phyloP scores from a whole-genome alignment of 1,284 basidiomycete species.

The Rhizoctonia solani region DNA sequence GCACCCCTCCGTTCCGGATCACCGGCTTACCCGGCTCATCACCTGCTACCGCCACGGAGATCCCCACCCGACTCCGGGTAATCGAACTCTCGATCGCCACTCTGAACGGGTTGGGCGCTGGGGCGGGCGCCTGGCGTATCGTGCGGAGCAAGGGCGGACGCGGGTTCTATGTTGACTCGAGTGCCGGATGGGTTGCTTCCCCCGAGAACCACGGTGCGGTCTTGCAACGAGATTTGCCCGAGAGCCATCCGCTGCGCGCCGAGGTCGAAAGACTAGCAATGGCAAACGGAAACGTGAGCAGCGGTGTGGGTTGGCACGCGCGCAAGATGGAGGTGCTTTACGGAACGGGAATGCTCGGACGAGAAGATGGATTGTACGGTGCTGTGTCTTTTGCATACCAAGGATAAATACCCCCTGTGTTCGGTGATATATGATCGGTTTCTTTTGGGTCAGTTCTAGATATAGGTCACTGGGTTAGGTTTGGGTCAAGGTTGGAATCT shows the following conservation, averaged over 20 bases:
- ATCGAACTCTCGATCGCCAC: slow-evolving; percentile 83
- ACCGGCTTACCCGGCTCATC: slow-evolving; percentile 38
- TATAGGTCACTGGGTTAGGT: too few species aligned
- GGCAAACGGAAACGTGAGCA: slow-evolving; percentile 86
- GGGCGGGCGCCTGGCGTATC: slow-evolving; percentile 84
- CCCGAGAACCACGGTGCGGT: slow-evolving; percentile 43
- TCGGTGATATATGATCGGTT: neutral
- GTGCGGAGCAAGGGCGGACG: slow-evolving; percentile 89
- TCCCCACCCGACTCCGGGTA: slow-evolving; percentile 77
- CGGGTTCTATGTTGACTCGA: slow-evolving; percentile 93
- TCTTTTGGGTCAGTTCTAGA: neutral
- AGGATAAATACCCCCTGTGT: slow-evolving; percentile 54
- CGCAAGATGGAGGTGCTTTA: slow-evolving; percentile 96
- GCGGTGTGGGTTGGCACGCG: slow-evolving; percentile 92
- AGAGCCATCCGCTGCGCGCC: slow-evolving; percentile 65
- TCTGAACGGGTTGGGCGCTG: slow-evolving; percentile 71
- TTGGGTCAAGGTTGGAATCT: too few species aligned
- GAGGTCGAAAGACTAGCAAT: slow-evolving; percentile 76
- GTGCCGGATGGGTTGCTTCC: slow-evolving; percentile 72
- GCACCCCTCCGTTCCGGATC: slow-evolving; percentile 76
- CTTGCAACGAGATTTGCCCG: slow-evolving; percentile 64
- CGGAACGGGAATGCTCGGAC: slow-evolving; percentile 87
- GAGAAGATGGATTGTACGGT: slow-evolving; percentile 93
- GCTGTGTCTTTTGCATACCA: slow-evolving; percentile 90
- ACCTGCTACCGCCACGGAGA: slow-evolving; percentile 40